Evolutionary conservation across 768 basidiomycete genomes (phyloP), one percentile per base, ranked within the genome.

Genomic region (Lentinula detonsa): DNA sequence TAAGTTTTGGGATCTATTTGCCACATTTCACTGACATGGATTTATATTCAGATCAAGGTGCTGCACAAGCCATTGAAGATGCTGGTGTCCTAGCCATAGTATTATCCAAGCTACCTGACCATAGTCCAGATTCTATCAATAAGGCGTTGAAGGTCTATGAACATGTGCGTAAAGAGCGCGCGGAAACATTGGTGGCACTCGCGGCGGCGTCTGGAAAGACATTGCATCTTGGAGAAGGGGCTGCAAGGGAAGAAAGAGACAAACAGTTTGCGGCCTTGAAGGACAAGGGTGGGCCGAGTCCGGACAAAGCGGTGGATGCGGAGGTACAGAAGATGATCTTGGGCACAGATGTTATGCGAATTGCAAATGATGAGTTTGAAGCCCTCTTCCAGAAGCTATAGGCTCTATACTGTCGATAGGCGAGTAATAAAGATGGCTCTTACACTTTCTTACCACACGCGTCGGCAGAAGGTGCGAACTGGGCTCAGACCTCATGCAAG

Each of bases 51-150:
- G 57, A 59, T 1, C 71, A 76, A 63, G 77, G 77, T 4, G 77
- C 76, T 4, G 72, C 78, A 1, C 74, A 77, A 53, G 77, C 76
- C 0, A 70, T 76, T 23, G 77, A 80, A 59, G 77, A 79, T 60
- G 76, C 68, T 1, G 72, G 73, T 0, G 71, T 74, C 1, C 63
- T 78, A 10, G 73, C 71, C 0, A 66, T 72, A 11, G 65, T 69
- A 2, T 64, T 79, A 10, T 61, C 64, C 18, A 66, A 61, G 34
- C 3, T 67, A n/a, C 62, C 62, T 8, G 42, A 62, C 21, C 57
- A 34, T 1, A 35, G 34, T 8, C 16, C 21, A 3, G 23, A 55
- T 0, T 63, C 64, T 33, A 58, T 68, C 9, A 52, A 63, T 42
- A 40, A 60, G 37, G 50, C 60, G 13, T 54, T 69, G 21, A 65